Conservation (phyloP, 352 stramenopile species). For the Globisporangium emineosum region DNA sequence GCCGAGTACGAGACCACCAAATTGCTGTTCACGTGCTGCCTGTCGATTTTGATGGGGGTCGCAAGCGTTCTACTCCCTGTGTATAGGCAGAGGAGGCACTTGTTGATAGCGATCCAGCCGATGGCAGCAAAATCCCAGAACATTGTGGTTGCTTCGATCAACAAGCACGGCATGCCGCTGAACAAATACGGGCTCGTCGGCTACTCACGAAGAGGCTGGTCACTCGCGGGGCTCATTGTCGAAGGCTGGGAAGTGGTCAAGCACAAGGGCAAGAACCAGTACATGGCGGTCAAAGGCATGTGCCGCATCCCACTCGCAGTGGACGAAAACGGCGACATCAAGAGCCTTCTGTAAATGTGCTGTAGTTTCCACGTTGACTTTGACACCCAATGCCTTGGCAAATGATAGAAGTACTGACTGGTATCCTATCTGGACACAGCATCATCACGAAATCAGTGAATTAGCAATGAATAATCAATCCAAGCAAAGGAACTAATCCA, state of each 20-base stretch:
- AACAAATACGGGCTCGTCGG: conserved; percentile 30
- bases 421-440: neutral
- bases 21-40: conserved; percentile 17
- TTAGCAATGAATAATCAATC: neutral
- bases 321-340: conserved; percentile 13
- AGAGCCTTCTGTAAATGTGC: conserved; percentile 9
- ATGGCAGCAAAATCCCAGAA: conserved; percentile 20
- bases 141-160: conserved; percentile 22
- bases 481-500: neutral
- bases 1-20: conserved; percentile 28
- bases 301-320: conserved; percentile 15
- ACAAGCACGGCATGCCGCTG: conserved; percentile 23
- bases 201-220: conserved; percentile 28
- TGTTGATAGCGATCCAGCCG: neutral
- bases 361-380: neutral
- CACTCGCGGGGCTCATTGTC: conserved; percentile 24
- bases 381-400: too few species aligned
- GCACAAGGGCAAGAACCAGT: conserved; percentile 9
- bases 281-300: conserved; percentile 14
- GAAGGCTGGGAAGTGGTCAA: conserved; percentile 33
- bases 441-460: neutral
- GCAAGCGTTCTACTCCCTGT: conserved; percentile 4
- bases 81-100: neutral
- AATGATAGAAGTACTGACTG: neutral
- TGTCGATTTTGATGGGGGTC: conserved; percentile 14